phyloP scores from a whole-genome alignment of 2,329 filamentous ascomycete species.

The Cladosporium austrohemisphaericum region DNA sequence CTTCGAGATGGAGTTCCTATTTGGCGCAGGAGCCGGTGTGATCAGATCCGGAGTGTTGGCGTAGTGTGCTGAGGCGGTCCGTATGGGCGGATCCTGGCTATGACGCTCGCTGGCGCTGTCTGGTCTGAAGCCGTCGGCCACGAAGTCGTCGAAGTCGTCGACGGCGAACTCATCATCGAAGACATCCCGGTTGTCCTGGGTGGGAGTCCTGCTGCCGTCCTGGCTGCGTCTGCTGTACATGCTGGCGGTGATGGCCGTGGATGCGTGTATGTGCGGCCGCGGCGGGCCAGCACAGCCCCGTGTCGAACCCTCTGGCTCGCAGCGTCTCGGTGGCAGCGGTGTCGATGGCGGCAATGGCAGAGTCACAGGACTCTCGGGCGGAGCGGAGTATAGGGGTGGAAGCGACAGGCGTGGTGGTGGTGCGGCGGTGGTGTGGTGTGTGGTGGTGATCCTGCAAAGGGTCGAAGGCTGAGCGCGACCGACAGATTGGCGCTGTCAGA shows the following conservation, averaged over 20 bases:
- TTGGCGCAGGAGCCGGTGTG: constrained; percentile 17
- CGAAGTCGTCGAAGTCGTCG: constrained; percentile 40
- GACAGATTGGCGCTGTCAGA: not conserved
- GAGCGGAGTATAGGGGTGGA: not conserved
- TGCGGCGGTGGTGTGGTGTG: constrained; percentile 2
- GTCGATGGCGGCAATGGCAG: not conserved
- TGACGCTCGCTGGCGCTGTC: constrained; percentile 28
- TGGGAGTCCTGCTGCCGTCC: constrained; percentile 28
- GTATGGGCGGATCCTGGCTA: constrained; percentile 28
- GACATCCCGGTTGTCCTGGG: constrained; percentile 39
- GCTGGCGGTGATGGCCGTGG: constrained; percentile 9
- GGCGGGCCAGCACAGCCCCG: constrained; percentile 15
- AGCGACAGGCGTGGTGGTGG: constrained; percentile 6
- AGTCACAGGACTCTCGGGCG: not conserved
- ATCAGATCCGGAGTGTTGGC: constrained; percentile 19
- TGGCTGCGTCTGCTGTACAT: constrained; percentile 14
- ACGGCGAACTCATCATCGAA: constrained; percentile 49
- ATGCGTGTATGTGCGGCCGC: constrained; percentile 14
- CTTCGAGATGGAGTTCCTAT: constrained; percentile 33
- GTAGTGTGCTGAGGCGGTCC: constrained; percentile 31
- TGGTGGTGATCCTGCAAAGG: constrained; percentile 12
- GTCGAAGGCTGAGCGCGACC: constrained; percentile 11
- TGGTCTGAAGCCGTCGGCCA: constrained; percentile 46
- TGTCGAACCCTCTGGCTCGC: constrained; percentile 5
- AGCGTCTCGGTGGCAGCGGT: constrained; percentile 2